phyloP scores from a whole-genome alignment of 2,329 filamentous ascomycete species.

The Teratosphaeriaceae sp. region DNA sequence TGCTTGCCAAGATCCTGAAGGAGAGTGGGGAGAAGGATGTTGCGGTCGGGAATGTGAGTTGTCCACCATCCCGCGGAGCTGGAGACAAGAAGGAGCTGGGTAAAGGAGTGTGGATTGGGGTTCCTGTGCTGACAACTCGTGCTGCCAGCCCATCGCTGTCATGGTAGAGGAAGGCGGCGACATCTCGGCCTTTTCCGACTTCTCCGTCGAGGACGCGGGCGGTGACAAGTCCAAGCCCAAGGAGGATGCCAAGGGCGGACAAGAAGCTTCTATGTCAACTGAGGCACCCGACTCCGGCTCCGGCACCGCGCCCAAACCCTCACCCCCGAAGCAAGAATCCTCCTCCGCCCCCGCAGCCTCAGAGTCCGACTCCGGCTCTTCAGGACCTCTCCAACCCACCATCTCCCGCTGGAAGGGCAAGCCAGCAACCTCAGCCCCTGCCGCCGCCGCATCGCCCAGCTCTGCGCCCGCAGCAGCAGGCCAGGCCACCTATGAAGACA shows the following conservation, averaged over 20 bases:
- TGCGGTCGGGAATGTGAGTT: slow-evolving; percentile 86
- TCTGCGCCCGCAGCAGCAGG: slow-evolving; percentile 46
- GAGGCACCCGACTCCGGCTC: slow-evolving; percentile 54
- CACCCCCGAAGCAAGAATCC: slow-evolving; percentile 42
- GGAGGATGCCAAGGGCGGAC: slow-evolving; percentile 53
- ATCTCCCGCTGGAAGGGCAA: slow-evolving; percentile 76
- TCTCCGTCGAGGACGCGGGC: slow-evolving; percentile 83
- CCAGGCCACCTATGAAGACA: slow-evolving; percentile 71
- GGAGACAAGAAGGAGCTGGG: neutral
- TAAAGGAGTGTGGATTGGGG: no score
- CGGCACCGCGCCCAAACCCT: slow-evolving; percentile 53
- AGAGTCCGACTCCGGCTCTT: slow-evolving; percentile 65
- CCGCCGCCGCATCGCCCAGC: slow-evolving; percentile 38
- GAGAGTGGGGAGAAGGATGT: slow-evolving; percentile 92
- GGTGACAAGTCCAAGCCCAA: slow-evolving; percentile 64
- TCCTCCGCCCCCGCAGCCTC: slow-evolving; percentile 49
- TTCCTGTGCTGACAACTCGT: slow-evolving; percentile 3
- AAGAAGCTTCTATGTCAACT: slow-evolving; percentile 54
- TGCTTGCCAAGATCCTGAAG: slow-evolving; percentile 89
- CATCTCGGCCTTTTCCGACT: slow-evolving; percentile 79
- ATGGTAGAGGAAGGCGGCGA: slow-evolving; percentile 89
- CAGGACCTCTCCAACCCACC: slow-evolving; percentile 74
- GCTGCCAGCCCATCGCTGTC: slow-evolving; percentile 81
- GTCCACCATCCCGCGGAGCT: slow-evolving; percentile 4
- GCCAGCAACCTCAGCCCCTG: slow-evolving; percentile 45